Evolutionary conservation across 257 asterid genomes (phyloP), one percentile per base, ranked within the genome.

Genomic region (Misopates orontium): DNA sequence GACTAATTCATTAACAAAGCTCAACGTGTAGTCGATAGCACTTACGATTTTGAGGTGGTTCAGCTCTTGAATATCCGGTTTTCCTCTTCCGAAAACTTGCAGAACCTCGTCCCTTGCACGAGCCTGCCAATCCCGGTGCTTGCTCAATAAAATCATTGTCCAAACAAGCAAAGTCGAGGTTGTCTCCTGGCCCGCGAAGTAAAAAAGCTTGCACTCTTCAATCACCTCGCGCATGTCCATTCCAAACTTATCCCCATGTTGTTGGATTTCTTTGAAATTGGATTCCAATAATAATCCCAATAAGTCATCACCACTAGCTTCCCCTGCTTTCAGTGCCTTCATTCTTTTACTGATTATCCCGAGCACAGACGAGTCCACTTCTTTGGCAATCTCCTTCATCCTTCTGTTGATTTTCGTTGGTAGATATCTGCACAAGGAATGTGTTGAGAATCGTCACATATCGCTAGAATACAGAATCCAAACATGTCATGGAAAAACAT

Each of bases 161-260:
- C 91, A 85, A 1, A 74, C 77, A 13, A 85, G 83, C 75, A 85
- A 54, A 10, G 66, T 21, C 1, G 84, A 55, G 32, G 92, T 83
- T 39, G 89, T 85, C 74, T 85, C 92, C 66, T 85, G 89, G 13
- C 92, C 92, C 4, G 82, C 89, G 53, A 78, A 39, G 80, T 82
- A 85, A 25, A 85, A 85, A 4, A 85, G 75, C 76, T 76, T 82
- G 82, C 86, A 82, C 66, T 85, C 88, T 67, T 85, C 88, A 48
- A 85, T 69, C 25, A 82, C 80, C 15, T 85, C 86, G 20, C 68
- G 23, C 40, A 74, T 36, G 17, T 77, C 80, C 88, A 85, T 73
- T 6, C 81, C 79, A 12, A 56, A 58, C 72, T 76, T 77, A 25
- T 63, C 69, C 15, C 79, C 83, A 0, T 71, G 51, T 18, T 75